These are phyloP conservation scores for Fomitopsis pinicola DNA, from an alignment of 1,284 basidiomycete genomes.

Conservation along the genomic window DNA sequence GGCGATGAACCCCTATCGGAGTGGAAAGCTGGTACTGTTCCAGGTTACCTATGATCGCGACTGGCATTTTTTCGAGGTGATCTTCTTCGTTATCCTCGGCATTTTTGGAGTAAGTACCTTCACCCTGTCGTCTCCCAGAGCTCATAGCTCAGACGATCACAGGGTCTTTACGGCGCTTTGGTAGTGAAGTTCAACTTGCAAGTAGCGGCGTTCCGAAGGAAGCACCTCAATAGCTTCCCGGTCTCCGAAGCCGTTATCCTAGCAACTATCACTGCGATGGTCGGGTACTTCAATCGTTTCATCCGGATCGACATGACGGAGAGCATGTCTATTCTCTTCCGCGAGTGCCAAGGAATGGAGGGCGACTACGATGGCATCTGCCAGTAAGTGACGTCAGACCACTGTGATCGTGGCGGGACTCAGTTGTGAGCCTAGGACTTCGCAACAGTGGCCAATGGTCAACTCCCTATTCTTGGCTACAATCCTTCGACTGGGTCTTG, in stretches of 20 bases:
- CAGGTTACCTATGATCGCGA: constrained; percentile 91
- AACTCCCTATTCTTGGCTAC: constrained; percentile 93
- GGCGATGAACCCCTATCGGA: constrained; percentile 94
- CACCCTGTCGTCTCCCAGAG: neutral
- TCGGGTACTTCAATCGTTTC: constrained; percentile 95
- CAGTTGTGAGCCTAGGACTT: constrained; percentile 48
- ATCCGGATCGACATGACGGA: constrained; percentile 98
- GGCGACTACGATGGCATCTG: constrained; percentile 92
- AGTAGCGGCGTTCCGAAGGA: constrained; percentile 90
- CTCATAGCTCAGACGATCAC: constrained; percentile 1
- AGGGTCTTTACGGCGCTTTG: constrained; percentile 97
- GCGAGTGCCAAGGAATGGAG: constrained; percentile 87
- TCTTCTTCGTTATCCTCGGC: constrained; percentile 93
- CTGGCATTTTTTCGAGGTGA: constrained; percentile 99
- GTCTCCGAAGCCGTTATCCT: constrained; percentile 88
- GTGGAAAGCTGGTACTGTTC: constrained; percentile 97
- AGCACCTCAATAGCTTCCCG: constrained; percentile 80
- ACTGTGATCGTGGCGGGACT: neutral
- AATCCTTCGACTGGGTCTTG: constrained; percentile 80
- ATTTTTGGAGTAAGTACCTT: constrained; percentile 79
- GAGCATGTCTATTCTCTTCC: constrained; percentile 93
- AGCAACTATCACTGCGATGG: constrained; percentile 84
- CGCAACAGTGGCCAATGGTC: constrained; percentile 91
- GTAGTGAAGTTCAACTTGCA: constrained; percentile 97
- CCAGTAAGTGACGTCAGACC: constrained; percentile 61